Evolutionary conservation across 352 stramenopile genomes (phyloP), one percentile per base, ranked within the genome.

Genomic region (Blastocystis sp.): DNA sequence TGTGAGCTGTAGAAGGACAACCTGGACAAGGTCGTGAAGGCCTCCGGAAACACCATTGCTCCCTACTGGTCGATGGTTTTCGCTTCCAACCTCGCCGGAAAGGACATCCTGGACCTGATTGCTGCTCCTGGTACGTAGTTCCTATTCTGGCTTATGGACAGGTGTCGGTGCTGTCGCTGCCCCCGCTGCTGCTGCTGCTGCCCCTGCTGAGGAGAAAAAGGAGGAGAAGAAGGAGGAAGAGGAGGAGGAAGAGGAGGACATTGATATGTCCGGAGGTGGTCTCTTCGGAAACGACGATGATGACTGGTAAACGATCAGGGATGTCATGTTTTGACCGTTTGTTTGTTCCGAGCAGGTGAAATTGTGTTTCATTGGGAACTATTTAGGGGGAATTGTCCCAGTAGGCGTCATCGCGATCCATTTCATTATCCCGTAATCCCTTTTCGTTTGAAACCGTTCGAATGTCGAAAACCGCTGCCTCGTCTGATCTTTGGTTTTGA

Each of bases 201-300:
- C 53, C 21, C 11, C 53, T 71, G 36, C 53, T 65, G 57, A 18
- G 24, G 72, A 84, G 57, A 34, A 84, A n/a, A 71, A 84, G 57
- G 36, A 84, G 57, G 72, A 84, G 27, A 36, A 79, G 40, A 36
- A 79, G 53, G n/a, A 65, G 53, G 38, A 79, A 65, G 72, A 84
- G 57, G 72, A 84, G 34, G 46, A 84, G 46, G 72, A 84, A 42
- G 72, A 84, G 34, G 72, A 84, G 57, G 72, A 84, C 72, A 44
- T 84, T 38, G 72, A 71, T 42, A 71, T 65, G 53, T 53, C 24
- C 27, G 69, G 69, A 65, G 69, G 69, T 65, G 48, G 48, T 44
- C 53, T 79, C 69, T 61, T 61, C 18, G 72, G 72, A 14, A 44
- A 51, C 29, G 72, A 76, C 36, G 64, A 76, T 44, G 64, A 76